Percentiles rank a stretch among this genome's conserved stretches.
These are phyloP conservation scores for Monilinia fructicola DNA, from an alignment of 2,329 filamentous ascomycete species.

Conservation along the genomic window DNA sequence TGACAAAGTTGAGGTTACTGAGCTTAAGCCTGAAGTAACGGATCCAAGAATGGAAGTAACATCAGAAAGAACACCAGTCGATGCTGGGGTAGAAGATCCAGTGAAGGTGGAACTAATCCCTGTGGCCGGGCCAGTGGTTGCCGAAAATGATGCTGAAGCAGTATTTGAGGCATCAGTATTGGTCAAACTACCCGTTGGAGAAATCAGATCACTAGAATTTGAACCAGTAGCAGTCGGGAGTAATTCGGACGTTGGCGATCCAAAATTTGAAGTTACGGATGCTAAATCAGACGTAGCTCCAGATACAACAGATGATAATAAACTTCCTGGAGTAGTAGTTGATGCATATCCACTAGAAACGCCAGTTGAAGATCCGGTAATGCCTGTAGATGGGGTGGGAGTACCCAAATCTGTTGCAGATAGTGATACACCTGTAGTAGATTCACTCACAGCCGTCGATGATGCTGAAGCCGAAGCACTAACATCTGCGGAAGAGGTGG, in stretches of 20 bases:
- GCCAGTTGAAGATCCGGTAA: background rate
- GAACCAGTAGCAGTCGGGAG: slow-evolving; percentile 15
- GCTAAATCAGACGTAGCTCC: slow-evolving; percentile 1
- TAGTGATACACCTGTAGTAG: too few relatives aligned
- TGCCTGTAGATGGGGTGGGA: background rate
- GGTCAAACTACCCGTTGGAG: background rate
- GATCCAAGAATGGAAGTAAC: slow-evolving; percentile 14
- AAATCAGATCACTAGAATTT: slow-evolving; percentile 10
- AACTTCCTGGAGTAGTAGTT: background rate
- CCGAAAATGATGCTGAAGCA: slow-evolving; percentile 18
- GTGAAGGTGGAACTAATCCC: background rate
- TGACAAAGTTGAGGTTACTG: too few relatives aligned
- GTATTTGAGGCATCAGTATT: background rate
- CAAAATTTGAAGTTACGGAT: too few relatives aligned
- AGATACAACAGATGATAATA: background rate
- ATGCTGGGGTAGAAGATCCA: background rate
- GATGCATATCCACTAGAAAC: background rate
- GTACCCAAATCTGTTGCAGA: too few relatives aligned
- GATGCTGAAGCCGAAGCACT: too few relatives aligned
- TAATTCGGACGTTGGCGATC: background rate
- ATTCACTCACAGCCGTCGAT: too few relatives aligned
- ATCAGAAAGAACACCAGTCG: slow-evolving; percentile 1
- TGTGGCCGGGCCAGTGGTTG: slow-evolving; percentile 20
- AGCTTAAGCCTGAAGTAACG: background rate
- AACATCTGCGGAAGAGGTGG: background rate